Base-by-base conservation (phyloP, 2,329 filamentous ascomycete genomes). In the Zymoseptoria tritici region DNA sequence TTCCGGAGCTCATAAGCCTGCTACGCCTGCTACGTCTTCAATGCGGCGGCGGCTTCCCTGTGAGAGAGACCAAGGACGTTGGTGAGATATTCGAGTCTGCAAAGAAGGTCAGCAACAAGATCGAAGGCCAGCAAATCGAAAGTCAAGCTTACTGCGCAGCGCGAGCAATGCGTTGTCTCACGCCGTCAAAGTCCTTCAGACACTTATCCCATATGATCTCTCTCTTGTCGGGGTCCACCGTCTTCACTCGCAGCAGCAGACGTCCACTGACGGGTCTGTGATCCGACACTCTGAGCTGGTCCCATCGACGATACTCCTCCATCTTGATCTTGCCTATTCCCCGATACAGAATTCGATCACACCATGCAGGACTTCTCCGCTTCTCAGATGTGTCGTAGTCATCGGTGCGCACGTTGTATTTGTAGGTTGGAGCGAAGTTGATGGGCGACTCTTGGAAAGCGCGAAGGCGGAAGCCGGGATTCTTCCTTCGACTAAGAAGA, bases 331-430 rank as follows among this genome's bases (percentile, higher is more conserved):
- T 85, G 26, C 90, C 90, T 11, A 88, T 76, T 21, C 91, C 91
- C 21, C 92, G 84, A 68, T 91, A 96, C n/a, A 99, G 78, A 46
- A 99, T 77, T 42, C 94, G 85, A 77, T 99, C 94, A 73, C 94
- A 99, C 94, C 94, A 99, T 1, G 94, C 94, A 0, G 94, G 94
- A 21, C 90, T 88, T 55, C 94, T 85, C 74, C 90, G 90, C 80
- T 99, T 99, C 74, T 99, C 94, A 49, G 68, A 71, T 0, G 89
- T 88, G 72, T 99, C 94, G 74, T 97, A 99, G 6, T 85, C 88
- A 71, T 97, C 93, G 0, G 91, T 95, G 16, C 92, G 92, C 0
- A 97, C 91, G 68, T 99, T 94, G 73, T 99, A 99, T 74, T 99
- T 99, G 80, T 99, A 99, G 0, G 94, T 99, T 0, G 94, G 94